Evolutionary conservation across 495 filamentous ascomycete genomes (phyloP), one percentile per base, ranked within the genome.

Genomic region (Podospora bellae-mahoneyi): DNA sequence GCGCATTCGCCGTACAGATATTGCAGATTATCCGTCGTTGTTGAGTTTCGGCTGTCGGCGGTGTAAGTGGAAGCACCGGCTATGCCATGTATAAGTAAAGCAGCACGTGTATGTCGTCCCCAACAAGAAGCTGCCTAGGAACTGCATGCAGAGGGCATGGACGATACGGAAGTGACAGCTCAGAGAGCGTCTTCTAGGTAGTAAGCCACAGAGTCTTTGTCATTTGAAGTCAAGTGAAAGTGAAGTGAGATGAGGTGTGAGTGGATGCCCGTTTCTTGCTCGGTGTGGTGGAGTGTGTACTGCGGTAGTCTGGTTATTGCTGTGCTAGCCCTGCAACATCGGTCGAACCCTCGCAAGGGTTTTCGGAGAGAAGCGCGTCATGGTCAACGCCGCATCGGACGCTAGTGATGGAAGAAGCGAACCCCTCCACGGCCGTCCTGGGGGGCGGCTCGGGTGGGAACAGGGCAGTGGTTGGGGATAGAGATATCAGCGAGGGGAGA

Each of bases 311-410:
- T 23, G 39, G 39, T 18, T 48, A 2, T 48, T 48, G 30, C 30
- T 7, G 30, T 16, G 39, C 15, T 48, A 48, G 39, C 39, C 39
- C 39, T 48, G 39, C 15, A 48, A 48, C 13, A 5, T 48, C 10
- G 13, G 39, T 48, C 39, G 15, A 48, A 48, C 9, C 7, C 15
- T 48, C 39, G 15, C 19, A 54, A 68, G 53, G 64, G 57, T 67
- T 55, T 70, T 68, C 64, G 68, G 68, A 68, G 32, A 65, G 56
- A 70, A 66, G 66, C 60, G 69, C 64, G 69, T 65, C 39, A 58
- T 60, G 56, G 20, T 5, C 27, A 60, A 23, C 56, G 34, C 30
- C 19, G 64, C 56, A 30, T 34, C 28, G 32, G 27, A 66, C 30
- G 65, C 30, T 59, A 58, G 48, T 20, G 53, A 60, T 64, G 62